Conservation (phyloP, 2,329 filamentous ascomycete species). For the Colletotrichum sp. region DNA sequence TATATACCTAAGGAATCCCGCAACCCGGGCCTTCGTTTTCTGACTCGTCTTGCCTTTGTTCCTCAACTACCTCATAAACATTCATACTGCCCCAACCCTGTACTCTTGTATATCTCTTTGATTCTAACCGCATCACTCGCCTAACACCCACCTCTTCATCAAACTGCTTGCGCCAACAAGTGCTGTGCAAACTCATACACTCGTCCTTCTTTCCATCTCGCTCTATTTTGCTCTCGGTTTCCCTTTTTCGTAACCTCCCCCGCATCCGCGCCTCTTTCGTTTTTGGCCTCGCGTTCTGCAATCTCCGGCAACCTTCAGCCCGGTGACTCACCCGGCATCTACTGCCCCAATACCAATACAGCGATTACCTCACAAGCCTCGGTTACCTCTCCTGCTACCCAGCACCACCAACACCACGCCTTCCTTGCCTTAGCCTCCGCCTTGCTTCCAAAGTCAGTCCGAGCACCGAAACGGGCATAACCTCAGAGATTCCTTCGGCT, state of each 20-base stretch:
- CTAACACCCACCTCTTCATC: neutral
- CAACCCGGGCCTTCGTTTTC: neutral
- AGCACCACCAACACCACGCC: neutral
- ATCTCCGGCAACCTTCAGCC: neutral
- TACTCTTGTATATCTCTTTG: neutral
- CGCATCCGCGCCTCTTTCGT: neutral
- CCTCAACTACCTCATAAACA: neutral
- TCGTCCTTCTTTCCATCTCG: neutral
- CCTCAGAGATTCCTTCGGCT: neutral
- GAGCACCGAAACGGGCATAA: constrained; percentile 6
- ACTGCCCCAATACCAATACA: neutral
- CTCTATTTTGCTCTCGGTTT: neutral
- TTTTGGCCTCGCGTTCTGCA: neutral
- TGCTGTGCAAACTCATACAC: neutral
- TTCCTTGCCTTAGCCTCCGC: neutral
- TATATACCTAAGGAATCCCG: neutral
- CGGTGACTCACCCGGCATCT: constrained; percentile 18
- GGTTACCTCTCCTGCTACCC: neutral
- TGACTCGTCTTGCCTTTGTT: neutral
- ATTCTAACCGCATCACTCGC: neutral
- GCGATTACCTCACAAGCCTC: neutral
- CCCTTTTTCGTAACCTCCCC: neutral
- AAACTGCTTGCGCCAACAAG: neutral
- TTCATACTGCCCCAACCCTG: neutral
- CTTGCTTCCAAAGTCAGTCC: neutral